Base-by-base conservation (phyloP, 495 filamentous ascomycete species). In the Acidomyces sp. region DNA sequence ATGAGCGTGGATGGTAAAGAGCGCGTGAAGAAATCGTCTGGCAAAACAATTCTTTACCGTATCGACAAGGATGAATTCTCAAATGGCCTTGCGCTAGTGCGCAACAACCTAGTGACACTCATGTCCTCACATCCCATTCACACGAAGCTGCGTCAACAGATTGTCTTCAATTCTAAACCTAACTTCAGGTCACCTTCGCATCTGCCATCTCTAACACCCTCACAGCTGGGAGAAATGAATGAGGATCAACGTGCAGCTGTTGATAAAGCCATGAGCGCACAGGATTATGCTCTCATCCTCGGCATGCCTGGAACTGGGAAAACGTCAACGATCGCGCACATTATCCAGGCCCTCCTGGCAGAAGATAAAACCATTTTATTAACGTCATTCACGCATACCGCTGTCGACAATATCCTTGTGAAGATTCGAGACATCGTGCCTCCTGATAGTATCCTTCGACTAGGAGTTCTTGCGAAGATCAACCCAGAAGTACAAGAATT, bases 281-380 rank as follows among this genome's bases (percentile, higher is more conserved):
- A 77, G 42, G 85, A 97, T 59, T 97, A 95, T 58, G 88, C 90
- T 4, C 71, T 97, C 12, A 84, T 96, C 4, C 74, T 95, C 4
- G 90, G 90, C 12, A 96, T 97, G 90, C 90, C 90, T 1, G 90
- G 90, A 7, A 97, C 90, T 7, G 90, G 90, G 35, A 97, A 97
- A 56, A 97, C 90, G 4, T 95, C 90, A 0, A 97, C 90, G 1
- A 94, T 96, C 52, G 82, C 87, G 5, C 87, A 96, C 57, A 94
- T 97, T 48, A 95, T 97, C 57, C 79, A 85, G 15, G 82, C 88
- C 9, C 69, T 97, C 24, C 80, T 93, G 12, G 69, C 77, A 2
- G 83, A 93, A 55, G 82, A 85, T 12, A 97, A 95, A 60, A 87
- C 80, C 34, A 85, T 97, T 23, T 66, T 97, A 7, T 62, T 97